Conservation (phyloP, 2,329 filamentous ascomycete species). For the Fusarium kyushuense region DNA sequence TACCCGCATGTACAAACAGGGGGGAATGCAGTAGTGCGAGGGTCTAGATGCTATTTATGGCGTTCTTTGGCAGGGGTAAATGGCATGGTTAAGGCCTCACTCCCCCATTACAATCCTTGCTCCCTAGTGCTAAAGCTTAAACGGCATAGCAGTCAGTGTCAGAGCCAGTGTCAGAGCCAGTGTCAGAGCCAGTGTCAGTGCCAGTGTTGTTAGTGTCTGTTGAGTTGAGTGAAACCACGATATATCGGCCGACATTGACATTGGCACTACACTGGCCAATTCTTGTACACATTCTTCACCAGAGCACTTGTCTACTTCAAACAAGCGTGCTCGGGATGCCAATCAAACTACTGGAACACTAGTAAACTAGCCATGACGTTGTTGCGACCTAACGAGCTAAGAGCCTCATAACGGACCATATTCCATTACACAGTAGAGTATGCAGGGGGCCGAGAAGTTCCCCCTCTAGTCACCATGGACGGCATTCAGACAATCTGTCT, state of each 20-base stretch:
- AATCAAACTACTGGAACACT: conserved; percentile 3
- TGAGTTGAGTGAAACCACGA: not conserved
- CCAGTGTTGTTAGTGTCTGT: not conserved
- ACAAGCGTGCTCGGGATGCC: not conserved
- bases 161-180: not conserved
- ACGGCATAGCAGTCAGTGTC: conserved; percentile 29
- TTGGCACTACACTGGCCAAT: not conserved
- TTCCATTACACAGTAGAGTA: not conserved
- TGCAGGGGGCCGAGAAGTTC: not conserved
- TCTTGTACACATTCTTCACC: not conserved
- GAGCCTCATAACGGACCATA: conserved; percentile 1
- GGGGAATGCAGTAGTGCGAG: conserved; percentile 16
- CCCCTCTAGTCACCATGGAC: not conserved
- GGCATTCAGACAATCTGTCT: not conserved
- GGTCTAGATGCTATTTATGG: conserved; percentile 42
- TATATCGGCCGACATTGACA: not conserved
- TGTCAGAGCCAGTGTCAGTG: not conserved
- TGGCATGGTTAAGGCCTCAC: conserved; percentile 11
- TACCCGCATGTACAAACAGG: conserved; percentile 4
- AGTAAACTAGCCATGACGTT: conserved; percentile 1
- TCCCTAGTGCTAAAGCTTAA: conserved; percentile 44
- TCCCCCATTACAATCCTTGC: conserved; percentile 12
- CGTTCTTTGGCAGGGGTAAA: conserved; percentile 15
- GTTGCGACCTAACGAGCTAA: not conserved
- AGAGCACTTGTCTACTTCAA: not conserved